Percentiles rank a stretch among this genome's conserved stretches.
Conservation (phyloP, 2,329 filamentous ascomycete genomes). For the Dactylella cylindrospora region DNA sequence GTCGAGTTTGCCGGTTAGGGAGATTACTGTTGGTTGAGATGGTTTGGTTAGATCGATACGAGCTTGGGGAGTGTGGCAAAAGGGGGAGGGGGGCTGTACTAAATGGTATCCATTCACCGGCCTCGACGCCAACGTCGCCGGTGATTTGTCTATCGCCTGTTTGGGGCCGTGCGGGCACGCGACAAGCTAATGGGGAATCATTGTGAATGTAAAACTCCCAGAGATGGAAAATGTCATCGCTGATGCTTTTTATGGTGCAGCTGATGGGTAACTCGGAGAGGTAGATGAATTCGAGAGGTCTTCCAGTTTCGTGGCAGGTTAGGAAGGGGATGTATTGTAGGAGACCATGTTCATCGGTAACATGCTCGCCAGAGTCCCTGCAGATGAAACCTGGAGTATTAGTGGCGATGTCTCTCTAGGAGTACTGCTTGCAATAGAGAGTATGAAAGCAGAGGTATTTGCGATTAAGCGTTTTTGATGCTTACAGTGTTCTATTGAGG, state of each 20-base stretch:
- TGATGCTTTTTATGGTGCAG: slow-evolving; percentile 76
- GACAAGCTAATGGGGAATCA: slow-evolving; percentile 89
- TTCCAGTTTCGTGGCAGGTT: slow-evolving; percentile 80
- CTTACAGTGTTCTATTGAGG: slow-evolving; percentile 42
- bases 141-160: slow-evolving; percentile 51
- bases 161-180: slow-evolving; percentile 76
- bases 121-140: slow-evolving; percentile 60
- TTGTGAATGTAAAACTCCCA: slow-evolving; percentile 98
- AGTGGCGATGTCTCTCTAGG: too few species aligned
- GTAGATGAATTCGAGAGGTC: slow-evolving; percentile 81
- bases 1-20: slow-evolving; percentile 84
- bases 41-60: background rate
- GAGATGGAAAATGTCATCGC: slow-evolving; percentile 80
- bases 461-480: background rate
- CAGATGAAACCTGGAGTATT: background rate
- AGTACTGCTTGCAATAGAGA: too few species aligned
- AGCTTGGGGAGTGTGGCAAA: background rate
- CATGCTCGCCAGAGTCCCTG: slow-evolving; percentile 86
- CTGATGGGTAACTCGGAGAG: slow-evolving; percentile 70
- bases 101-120: slow-evolving; percentile 50
- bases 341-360: slow-evolving; percentile 79
- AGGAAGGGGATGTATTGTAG: slow-evolving; percentile 86
- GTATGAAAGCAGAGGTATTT: too few species aligned
- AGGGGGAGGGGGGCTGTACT: slow-evolving; percentile 28
- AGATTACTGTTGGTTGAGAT: slow-evolving; percentile 62